Conservation (phyloP, 371 early-diverging fungal genomes). For the Rhizopus sp. region DNA sequence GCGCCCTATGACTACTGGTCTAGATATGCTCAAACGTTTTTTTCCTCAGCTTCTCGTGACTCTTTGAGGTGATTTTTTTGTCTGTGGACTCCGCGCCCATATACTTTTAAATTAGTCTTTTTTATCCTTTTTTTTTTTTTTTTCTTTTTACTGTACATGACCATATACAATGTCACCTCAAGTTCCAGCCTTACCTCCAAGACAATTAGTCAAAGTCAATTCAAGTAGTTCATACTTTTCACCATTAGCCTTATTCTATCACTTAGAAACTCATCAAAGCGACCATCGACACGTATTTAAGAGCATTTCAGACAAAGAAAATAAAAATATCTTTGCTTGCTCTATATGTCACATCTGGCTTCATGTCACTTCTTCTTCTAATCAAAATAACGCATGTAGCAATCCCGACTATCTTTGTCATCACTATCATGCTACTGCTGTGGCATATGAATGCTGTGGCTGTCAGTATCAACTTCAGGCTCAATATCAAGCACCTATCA, state of each 20-base stretch:
- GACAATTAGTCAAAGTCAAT: not conserved
- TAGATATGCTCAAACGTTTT: too few relatives aligned
- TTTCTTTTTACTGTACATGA: not conserved
- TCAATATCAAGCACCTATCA: constrained; percentile 15
- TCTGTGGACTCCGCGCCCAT: too few relatives aligned
- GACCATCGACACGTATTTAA: constrained; percentile 26
- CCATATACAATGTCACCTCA: constrained; percentile 10
- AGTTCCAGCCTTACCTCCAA: constrained; percentile 18
- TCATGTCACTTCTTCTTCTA: not conserved
- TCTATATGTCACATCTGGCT: constrained; percentile 24
- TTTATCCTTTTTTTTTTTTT: too few relatives aligned
- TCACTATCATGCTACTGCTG: constrained; percentile 30
- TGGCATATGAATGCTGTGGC: constrained; percentile 32
- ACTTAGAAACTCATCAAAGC: constrained; percentile 13
- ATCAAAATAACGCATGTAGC: constrained; percentile 8
- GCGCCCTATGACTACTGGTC: too few relatives aligned
- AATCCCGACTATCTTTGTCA: constrained; percentile 27
- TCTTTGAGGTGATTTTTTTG: too few relatives aligned
- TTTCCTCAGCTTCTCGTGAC: too few relatives aligned
- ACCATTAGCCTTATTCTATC: constrained; percentile 15
- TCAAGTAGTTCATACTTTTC: constrained; percentile 1
- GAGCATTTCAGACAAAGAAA: not conserved
- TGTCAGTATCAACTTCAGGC: constrained; percentile 19
- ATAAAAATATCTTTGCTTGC: constrained; percentile 5
- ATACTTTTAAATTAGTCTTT: too few relatives aligned